Evolutionary conservation across 1,284 basidiomycete species (phyloP).

Genomic region (Phaffia rhodozyma): DNA sequence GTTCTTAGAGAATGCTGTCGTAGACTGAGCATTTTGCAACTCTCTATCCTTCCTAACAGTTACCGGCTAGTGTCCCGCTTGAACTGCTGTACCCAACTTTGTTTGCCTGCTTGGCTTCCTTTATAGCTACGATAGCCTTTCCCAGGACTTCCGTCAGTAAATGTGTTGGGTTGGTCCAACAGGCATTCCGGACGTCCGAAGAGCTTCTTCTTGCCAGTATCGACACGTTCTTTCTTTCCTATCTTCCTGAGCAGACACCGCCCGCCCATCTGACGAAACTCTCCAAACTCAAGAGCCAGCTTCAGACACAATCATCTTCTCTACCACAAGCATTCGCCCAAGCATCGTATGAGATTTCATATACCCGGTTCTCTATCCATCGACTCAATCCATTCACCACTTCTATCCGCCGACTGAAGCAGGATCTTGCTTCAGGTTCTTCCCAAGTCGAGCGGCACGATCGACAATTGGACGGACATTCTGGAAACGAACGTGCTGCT

Average conservation of each 20-base stretch:
- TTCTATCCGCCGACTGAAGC: not conserved
- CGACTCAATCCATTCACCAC: slow-evolving; percentile 13
- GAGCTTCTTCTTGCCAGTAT: slow-evolving; percentile 8
- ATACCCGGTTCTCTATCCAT: slow-evolving; percentile 2
- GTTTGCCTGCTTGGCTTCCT: not conserved
- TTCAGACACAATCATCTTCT: slow-evolving; percentile 2
- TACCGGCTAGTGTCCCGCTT: slow-evolving; percentile 5
- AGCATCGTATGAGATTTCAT: slow-evolving; percentile 7
- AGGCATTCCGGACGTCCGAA: slow-evolving; percentile 15
- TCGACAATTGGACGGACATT: not conserved
- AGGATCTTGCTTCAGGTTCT: slow-evolving; percentile 4
- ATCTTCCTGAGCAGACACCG: not conserved
- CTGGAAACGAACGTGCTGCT: not conserved
- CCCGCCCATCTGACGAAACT: not conserved
- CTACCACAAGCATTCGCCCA: slow-evolving; percentile 5
- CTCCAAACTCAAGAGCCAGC: not conserved
- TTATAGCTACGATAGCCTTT: slow-evolving; percentile 10
- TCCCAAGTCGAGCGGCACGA: not conserved
- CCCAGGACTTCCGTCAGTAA: slow-evolving; percentile 9
- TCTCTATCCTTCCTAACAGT: not conserved
- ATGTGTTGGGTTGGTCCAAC: slow-evolving; percentile 3
- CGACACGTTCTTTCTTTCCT: slow-evolving; percentile 10
- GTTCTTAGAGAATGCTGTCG: not conserved
- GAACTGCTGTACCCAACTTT: slow-evolving; percentile 12
- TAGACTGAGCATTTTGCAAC: not conserved